Base-by-base conservation (phyloP, 192 early-diverging fungal species). In the Mortierella antarctica region DNA sequence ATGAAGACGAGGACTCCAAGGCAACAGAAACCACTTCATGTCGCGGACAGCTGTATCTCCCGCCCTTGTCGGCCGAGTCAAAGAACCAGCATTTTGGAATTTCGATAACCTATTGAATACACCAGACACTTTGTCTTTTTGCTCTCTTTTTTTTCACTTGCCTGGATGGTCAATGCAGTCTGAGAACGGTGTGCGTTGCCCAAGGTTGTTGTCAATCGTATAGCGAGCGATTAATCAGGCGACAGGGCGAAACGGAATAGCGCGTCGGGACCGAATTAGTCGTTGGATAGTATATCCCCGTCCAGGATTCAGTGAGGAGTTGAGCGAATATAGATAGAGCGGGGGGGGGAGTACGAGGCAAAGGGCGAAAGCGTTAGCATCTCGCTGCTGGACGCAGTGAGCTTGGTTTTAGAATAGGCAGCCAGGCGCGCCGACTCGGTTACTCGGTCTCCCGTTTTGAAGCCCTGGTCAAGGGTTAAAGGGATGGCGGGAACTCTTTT, bases 141-240 rank as follows among this genome's bases (percentile, higher is more conserved):
- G n/a, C 11, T 3, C 20, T 46, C 41, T 5, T 31, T 3, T 61
- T 14, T 23, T 57, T 57, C 49, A 66, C 76, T 79, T 66, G 57
- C 76, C 76, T 79, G 76, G 64, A 79, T 79, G 47, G 76, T 79
- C 64, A 79, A 62, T 67, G 76, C 76, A 71, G 76, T 79, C 76
- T 79, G 53, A 58, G 9, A 67, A 57, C 57, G 42, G 23, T 18
- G 53, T 40, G 40, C 18, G 57, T 41, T 21, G 23, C 8, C 49
- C 41, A 48, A 11, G 13, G 31, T 56, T 55, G 21, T 39, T 46
- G 51, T 52, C 21, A 62, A 47, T 42, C 39, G 49, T 51, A 18
- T 42, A 53, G 46, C 9, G 9, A 15, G 42, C 40, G 53, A 56
- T 55, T 23, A 44, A 41, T 9, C 12, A 21, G 41, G 11, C 31